Conservation (phyloP, 2,329 filamentous ascomycete genomes). For the Fusarium proliferatum region DNA sequence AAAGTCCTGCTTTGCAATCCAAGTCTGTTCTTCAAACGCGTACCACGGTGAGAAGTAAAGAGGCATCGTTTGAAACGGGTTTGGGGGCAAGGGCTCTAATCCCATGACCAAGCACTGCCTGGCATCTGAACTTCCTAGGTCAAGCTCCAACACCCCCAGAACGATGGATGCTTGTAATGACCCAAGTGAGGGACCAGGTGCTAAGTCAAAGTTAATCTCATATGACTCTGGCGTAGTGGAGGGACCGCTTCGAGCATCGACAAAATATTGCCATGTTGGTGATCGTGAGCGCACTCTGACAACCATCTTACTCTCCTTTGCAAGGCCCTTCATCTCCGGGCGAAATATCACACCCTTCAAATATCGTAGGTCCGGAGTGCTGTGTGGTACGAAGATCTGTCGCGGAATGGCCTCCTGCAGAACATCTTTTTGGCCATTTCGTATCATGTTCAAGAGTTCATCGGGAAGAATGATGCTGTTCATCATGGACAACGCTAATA, state of each 20-base stretch:
- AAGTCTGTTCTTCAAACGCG: conserved; percentile 41
- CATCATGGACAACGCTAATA: conserved; percentile 42
- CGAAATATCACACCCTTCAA: conserved; percentile 44
- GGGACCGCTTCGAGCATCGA: conserved; percentile 19
- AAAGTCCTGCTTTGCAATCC: conserved; percentile 30
- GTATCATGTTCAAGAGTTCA: conserved; percentile 34
- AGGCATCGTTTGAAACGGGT: conserved; percentile 44
- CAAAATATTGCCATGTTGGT: conserved; percentile 44
- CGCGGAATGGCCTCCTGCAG: conserved; percentile 31
- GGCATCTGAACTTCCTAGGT: conserved; percentile 19
- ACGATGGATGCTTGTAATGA: conserved; percentile 34
- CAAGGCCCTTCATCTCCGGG: conserved; percentile 28
- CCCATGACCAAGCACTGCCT: conserved; percentile 40
- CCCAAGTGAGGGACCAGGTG: conserved; percentile 33
- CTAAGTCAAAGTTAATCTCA: conserved; percentile 44
- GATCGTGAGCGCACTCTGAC: conserved; percentile 42
- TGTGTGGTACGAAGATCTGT: conserved; percentile 43
- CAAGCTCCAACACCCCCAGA: conserved; percentile 42
- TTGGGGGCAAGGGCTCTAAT: conserved; percentile 41
- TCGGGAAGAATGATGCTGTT: conserved; percentile 44
- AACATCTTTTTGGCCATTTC: conserved; percentile 6
- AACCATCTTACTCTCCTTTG: not conserved
- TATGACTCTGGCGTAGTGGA: conserved; percentile 32
- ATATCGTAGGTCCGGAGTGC: conserved; percentile 25
- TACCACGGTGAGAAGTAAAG: conserved; percentile 46